A percentile compares a stretch with the other conserved stretches of the same genome.
Conservation (phyloP, 192 early-diverging fungal genomes). For the Backusella circina region DNA sequence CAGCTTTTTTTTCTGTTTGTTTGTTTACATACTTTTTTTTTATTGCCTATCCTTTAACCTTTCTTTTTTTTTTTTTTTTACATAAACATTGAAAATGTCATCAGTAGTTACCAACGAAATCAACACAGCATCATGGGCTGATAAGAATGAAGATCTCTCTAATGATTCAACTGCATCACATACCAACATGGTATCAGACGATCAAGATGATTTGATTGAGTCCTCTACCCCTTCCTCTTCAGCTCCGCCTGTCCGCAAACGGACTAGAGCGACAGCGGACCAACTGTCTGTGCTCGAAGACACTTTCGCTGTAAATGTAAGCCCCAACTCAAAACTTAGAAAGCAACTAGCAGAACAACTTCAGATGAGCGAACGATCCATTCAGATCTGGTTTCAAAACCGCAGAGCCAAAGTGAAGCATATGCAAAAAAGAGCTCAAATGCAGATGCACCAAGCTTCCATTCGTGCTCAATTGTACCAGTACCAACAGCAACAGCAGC, state of each 20-base stretch:
- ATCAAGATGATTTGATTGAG: background rate
- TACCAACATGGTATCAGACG: background rate
- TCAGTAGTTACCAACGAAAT: background rate
- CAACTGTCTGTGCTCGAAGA: conserved; percentile 62
- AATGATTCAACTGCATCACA: background rate
- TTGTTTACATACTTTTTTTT: background rate
- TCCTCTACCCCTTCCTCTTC: background rate
- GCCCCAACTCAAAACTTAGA: conserved; percentile 59
- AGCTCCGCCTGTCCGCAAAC: conserved; percentile 27
- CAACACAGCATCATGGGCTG: background rate
- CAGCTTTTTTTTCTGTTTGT: background rate
- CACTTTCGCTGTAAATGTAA: conserved; percentile 60
- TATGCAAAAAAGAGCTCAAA: conserved; percentile 22
- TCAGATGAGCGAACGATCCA: conserved; percentile 59
- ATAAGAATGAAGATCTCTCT: background rate
- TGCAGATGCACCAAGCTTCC: conserved; percentile 15
- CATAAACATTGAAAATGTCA: background rate
- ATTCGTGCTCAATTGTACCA: conserved; percentile 16
- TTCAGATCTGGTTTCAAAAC: conserved; percentile 86
- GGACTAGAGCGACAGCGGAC: conserved; percentile 60
- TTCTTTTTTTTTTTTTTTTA: background rate
- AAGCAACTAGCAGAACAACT: conserved; percentile 56
- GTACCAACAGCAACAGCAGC: conserved; percentile 10
- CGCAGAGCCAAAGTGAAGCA: conserved; percentile 70
- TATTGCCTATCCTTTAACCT: background rate